A percentile compares a stretch with the other conserved stretches of the same genome.
Conservation (phyloP, 495 filamentous ascomycete genomes). For the Neurospora sp. region DNA sequence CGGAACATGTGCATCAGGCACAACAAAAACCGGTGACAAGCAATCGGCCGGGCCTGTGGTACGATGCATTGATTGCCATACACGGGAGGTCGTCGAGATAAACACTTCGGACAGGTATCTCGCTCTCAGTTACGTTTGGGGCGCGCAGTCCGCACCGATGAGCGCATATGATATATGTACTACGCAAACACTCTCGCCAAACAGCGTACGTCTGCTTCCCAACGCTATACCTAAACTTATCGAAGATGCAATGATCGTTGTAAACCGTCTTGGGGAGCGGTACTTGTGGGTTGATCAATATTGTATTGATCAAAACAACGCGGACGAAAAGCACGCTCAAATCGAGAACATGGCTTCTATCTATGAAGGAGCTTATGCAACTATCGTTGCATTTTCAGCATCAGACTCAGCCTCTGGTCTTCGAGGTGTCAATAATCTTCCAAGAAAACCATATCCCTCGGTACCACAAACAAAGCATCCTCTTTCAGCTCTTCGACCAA, state of each 20-base stretch:
- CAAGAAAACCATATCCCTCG: neutral
- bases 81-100: neutral
- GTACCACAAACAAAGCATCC: neutral
- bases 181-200: accelerated
- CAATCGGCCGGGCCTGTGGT: neutral
- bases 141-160: neutral
- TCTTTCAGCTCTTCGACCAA: neutral
- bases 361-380: neutral
- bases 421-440: neutral
- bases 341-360: neutral
- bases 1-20: neutral
- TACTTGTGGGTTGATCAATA: constrained; percentile 9
- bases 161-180: neutral
- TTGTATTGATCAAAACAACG: constrained; percentile 5
- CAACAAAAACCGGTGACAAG: neutral
- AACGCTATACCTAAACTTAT: neutral
- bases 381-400: neutral
- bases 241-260: neutral
- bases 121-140: neutral
- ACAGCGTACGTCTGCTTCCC: neutral
- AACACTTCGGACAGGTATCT: accelerated
- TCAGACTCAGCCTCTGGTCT: neutral
- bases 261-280: neutral
- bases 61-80: neutral
- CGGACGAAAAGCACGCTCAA: neutral